phyloP scores from a whole-genome alignment of 768 basidiomycete genomes.

The Termitomyces titanicus region DNA sequence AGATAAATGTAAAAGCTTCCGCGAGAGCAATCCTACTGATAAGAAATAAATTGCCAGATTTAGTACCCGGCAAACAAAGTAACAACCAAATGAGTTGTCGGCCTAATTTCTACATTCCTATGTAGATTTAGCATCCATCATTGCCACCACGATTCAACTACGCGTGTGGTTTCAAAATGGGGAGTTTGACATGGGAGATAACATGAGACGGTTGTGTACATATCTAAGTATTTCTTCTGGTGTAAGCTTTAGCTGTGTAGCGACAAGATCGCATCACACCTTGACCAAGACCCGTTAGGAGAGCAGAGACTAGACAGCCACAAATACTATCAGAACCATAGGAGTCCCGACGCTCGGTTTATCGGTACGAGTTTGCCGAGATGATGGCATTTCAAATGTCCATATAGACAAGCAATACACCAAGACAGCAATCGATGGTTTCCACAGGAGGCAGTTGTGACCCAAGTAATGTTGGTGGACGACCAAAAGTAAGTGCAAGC shows the following conservation, averaged over 20 bases:
- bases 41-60: not conserved
- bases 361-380: slow-evolving; percentile 2
- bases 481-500: not conserved
- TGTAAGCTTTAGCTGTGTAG: no score
- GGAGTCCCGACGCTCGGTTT: not conserved
- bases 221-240: no score
- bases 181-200: no score
- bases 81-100: not conserved
- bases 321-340: not conserved
- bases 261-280: not conserved
- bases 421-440: not conserved
- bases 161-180: not conserved
- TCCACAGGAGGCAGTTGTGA: slow-evolving; percentile 10
- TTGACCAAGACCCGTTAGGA: not conserved
- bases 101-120: no score
- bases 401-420: not conserved
- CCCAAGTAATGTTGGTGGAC: no score
- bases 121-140: not conserved
- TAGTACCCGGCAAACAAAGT: not conserved
- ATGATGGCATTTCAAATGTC: not conserved
- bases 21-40: not conserved
- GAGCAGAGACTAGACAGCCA: not conserved
- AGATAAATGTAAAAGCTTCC: not conserved
- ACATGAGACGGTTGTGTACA: no score
- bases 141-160: not conserved